Percentiles rank a stretch among this genome's conserved stretches.
These are phyloP conservation scores for Aspergillus tamarii DNA, from an alignment of 2,329 filamentous ascomycete genomes.

Conservation along the genomic window DNA sequence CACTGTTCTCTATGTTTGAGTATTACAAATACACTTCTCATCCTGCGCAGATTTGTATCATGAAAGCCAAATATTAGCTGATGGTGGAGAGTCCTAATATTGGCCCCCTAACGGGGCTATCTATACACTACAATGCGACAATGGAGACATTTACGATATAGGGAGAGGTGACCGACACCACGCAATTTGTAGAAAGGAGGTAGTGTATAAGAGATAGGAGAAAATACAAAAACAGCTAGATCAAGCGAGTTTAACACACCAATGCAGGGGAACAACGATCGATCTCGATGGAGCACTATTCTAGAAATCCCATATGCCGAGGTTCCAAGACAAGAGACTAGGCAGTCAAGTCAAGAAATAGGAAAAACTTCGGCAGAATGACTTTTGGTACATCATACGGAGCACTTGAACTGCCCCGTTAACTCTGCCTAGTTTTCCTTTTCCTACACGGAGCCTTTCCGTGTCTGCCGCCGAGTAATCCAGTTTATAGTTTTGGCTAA, in stretches of 20 bases:
- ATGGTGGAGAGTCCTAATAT: neutral
- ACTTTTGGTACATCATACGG: neutral
- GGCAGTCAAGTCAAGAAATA: neutral
- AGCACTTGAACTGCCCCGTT: neutral
- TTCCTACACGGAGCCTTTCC: neutral
- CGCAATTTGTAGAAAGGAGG: neutral
- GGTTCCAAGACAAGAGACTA: neutral
- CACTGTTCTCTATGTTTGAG: neutral
- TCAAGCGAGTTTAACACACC: neutral
- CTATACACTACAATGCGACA: neutral
- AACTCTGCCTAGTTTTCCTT: neutral
- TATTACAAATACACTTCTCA: neutral
- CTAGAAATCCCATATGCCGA: constrained; percentile 2
- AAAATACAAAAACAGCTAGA: neutral
- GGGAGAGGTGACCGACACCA: neutral
- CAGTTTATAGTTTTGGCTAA: neutral
- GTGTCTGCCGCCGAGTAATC: neutral
- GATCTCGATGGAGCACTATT: neutral
- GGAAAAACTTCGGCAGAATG: neutral
- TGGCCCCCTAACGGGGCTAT: neutral
- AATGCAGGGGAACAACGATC: neutral
- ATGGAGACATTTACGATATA: neutral
- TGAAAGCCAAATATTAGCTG: neutral
- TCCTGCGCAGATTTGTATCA: neutral
- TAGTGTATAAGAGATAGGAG: neutral